Percentiles rank a stretch among this genome's conserved stretches.
phyloP scores from a whole-genome alignment of 2,329 filamentous ascomycete genomes.

The Aspergillus felis region DNA sequence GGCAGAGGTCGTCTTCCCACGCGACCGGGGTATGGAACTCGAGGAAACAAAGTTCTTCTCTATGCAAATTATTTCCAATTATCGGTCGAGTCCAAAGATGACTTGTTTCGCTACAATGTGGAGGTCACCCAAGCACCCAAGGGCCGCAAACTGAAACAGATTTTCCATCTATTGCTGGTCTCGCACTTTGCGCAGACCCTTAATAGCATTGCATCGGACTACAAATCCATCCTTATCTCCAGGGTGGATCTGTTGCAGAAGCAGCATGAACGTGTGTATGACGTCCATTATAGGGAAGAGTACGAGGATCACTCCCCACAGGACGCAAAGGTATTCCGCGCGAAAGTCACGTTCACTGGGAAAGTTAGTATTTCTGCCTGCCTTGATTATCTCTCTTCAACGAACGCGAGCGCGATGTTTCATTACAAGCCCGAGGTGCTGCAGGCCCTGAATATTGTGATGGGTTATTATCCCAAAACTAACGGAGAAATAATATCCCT shows the following conservation, averaged over 20 bases:
- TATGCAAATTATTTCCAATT: slow-evolving; percentile 41
- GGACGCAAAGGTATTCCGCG: slow-evolving; percentile 30
- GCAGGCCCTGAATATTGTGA: slow-evolving; percentile 57
- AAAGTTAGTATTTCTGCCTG: slow-evolving; percentile 39
- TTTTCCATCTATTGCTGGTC: slow-evolving; percentile 48
- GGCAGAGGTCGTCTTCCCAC: slow-evolving; percentile 21
- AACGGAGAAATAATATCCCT: slow-evolving; percentile 41
- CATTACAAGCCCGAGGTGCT: slow-evolving; percentile 48
- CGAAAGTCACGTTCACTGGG: slow-evolving; percentile 33
- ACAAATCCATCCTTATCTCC: slow-evolving; percentile 36
- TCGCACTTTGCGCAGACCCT: slow-evolving; percentile 28
- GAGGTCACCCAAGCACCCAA: slow-evolving; percentile 26
- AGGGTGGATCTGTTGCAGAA: slow-evolving; percentile 20
- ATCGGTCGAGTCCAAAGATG: slow-evolving; percentile 28
- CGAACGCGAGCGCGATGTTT: slow-evolving; percentile 34
- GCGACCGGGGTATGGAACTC: slow-evolving; percentile 36
- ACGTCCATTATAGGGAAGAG: slow-evolving; percentile 33
- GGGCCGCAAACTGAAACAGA: slow-evolving; percentile 29
- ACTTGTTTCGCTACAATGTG: slow-evolving; percentile 43
- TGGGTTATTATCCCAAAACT: slow-evolving; percentile 48
- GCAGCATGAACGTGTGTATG: slow-evolving; percentile 13
- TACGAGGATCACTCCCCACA: slow-evolving; percentile 32
- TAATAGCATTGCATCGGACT: slow-evolving; percentile 38
- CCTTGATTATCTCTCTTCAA: slow-evolving; percentile 41
- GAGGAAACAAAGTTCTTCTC: slow-evolving; percentile 27